Evolutionary conservation across 768 basidiomycete species (phyloP).

Genomic region (Naganishia kalamii): DNA sequence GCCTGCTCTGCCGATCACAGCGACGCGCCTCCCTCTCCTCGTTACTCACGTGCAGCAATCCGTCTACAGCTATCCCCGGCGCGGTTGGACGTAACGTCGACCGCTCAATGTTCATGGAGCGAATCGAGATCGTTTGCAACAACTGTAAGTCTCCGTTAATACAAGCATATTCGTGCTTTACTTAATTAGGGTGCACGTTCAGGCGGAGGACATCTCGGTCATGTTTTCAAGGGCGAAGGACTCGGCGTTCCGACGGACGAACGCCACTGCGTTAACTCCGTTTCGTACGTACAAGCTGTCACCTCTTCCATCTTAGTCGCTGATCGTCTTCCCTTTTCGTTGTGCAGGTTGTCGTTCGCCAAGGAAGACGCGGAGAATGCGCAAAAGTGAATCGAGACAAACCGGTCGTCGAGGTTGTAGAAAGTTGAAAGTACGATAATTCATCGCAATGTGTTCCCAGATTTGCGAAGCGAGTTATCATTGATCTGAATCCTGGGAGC

Average conservation of each 20-base stretch:
- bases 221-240: conserved; percentile 62
- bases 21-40: conserved; percentile 13
- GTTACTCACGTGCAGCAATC: too few species aligned
- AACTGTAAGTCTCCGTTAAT: conserved; percentile 53
- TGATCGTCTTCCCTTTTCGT: not conserved
- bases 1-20: too few species aligned
- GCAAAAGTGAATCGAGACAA: not conserved
- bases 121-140: conserved; percentile 81
- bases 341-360: not conserved
- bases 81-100: conserved; percentile 74
- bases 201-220: conserved; percentile 79
- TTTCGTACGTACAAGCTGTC: not conserved
- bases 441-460: too few species aligned
- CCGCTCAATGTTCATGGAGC: conserved; percentile 56
- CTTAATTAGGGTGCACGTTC: not conserved
- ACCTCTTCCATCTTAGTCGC: not conserved
- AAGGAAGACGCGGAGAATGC: conserved; percentile 12
- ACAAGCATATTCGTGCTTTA: not conserved
- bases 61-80: conserved; percentile 69
- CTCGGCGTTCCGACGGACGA: conserved; percentile 58
- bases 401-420: not conserved
- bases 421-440: too few species aligned
- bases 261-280: conserved; percentile 54
- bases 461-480: too few species aligned
- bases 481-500: too few species aligned